phyloP scores from a whole-genome alignment of 495 filamentous ascomycete genomes.

The Trichoderma parareesei region DNA sequence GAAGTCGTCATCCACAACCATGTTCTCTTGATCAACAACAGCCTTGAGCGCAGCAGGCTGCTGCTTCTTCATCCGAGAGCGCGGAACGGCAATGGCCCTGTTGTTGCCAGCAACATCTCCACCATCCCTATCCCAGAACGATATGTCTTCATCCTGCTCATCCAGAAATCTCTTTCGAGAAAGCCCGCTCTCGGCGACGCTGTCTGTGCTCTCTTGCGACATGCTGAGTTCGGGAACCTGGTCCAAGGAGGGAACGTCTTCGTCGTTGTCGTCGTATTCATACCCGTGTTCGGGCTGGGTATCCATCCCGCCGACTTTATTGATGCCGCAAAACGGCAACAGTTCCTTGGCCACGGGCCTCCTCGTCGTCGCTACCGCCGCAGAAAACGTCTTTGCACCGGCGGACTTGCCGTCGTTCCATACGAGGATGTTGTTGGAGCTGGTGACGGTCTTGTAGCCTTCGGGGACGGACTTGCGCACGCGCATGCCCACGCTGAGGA shows the following conservation, averaged over 20 bases:
- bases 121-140: not conserved
- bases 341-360: constrained; percentile 43
- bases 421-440: constrained; percentile 39
- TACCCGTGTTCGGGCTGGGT: constrained; percentile 27
- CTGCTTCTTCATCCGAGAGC: constrained; percentile 11
- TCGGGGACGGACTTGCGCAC: constrained; percentile 86
- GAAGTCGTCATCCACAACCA: constrained; percentile 37
- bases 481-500: constrained; percentile 80
- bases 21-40: constrained; percentile 28
- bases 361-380: constrained; percentile 18
- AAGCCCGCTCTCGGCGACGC: constrained; percentile 12
- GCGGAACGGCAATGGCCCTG: constrained; percentile 34
- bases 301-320: constrained; percentile 52
- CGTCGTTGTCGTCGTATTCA: constrained; percentile 15
- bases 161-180: constrained; percentile 32
- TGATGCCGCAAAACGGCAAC: constrained; percentile 67
- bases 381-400: constrained; percentile 15
- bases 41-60: constrained; percentile 6
- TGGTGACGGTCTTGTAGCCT: constrained; percentile 69
- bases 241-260: constrained; percentile 23
- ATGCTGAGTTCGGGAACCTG: constrained; percentile 22
- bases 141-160: constrained; percentile 19
- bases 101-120: constrained; percentile 20
- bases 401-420: constrained; percentile 20
- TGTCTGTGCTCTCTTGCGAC: constrained; percentile 30